These are phyloP conservation scores for Puccinia sorghi DNA, from an alignment of 1,284 basidiomycete species.

Conservation along the genomic window DNA sequence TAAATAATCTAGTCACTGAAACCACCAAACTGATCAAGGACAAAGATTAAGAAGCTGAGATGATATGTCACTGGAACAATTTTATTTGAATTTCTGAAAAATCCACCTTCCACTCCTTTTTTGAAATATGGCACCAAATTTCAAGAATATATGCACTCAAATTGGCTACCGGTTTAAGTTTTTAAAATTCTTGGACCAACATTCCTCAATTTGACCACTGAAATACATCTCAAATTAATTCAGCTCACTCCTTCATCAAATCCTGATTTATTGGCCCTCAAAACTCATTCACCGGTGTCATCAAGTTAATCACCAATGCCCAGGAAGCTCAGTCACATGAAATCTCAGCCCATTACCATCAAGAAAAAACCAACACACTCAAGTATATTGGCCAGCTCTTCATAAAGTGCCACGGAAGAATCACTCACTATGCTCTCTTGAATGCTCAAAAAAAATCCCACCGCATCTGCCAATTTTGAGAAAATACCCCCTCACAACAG, in stretches of 20 bases:
- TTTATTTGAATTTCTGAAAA: too few relatives aligned
- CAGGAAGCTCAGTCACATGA: neutral
- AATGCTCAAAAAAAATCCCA: slow-evolving; percentile 14
- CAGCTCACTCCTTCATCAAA: neutral
- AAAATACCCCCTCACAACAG: too few relatives aligned
- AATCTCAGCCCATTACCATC: neutral
- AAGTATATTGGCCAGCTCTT: neutral
- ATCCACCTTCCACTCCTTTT: neutral
- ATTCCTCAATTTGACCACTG: neutral
- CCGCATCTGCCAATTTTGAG: too few relatives aligned
- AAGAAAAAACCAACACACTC: neutral
- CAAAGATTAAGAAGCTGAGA: too few relatives aligned
- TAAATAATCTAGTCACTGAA: too few relatives aligned
- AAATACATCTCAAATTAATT: neutral
- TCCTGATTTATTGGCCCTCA: neutral
- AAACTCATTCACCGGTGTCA: neutral
- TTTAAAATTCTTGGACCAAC: neutral
- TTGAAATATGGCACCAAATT: neutral
- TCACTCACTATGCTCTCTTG: neutral
- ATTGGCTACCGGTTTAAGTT: neutral
- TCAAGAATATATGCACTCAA: neutral
- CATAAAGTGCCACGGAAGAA: neutral
- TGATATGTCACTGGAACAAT: too few relatives aligned
- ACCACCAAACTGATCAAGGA: too few relatives aligned
- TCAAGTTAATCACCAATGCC: neutral